Evolutionary conservation across 2,329 filamentous ascomycete species (phyloP).

Genomic region (Fusarium sublunatum): DNA sequence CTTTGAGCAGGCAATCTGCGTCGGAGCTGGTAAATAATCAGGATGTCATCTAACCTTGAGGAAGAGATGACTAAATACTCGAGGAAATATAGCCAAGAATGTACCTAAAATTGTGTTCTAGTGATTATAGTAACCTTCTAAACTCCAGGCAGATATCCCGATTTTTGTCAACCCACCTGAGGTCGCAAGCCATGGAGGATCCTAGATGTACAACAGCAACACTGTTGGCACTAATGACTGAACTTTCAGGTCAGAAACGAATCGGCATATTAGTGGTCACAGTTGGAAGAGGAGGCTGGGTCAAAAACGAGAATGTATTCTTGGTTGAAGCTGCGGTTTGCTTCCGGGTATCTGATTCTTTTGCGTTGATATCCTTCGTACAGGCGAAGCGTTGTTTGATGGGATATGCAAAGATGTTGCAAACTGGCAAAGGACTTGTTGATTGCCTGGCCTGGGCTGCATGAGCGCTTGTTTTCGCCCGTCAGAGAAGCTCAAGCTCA

Average conservation of each 20-base stretch:
- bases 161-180: too few species aligned
- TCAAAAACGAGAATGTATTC: background rate
- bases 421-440: background rate
- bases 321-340: background rate
- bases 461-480: background rate
- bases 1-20: slow-evolving; percentile 2
- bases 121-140: too few species aligned
- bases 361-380: background rate
- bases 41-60: too few species aligned
- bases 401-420: background rate
- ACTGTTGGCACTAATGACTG: background rate
- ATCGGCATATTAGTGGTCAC: background rate
- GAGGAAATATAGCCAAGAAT: too few species aligned
- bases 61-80: too few species aligned
- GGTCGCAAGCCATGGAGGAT: background rate
- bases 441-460: background rate
- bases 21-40: too few species aligned
- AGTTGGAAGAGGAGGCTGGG: background rate
- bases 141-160: too few species aligned
- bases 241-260: background rate
- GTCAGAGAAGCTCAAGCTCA: background rate
- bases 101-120: too few species aligned
- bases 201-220: background rate
- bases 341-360: background rate
- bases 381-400: background rate